Percentiles rank a stretch among this genome's conserved stretches.
Conservation (phyloP, 371 early-diverging fungal species). For the Mucor plumbeus region DNA sequence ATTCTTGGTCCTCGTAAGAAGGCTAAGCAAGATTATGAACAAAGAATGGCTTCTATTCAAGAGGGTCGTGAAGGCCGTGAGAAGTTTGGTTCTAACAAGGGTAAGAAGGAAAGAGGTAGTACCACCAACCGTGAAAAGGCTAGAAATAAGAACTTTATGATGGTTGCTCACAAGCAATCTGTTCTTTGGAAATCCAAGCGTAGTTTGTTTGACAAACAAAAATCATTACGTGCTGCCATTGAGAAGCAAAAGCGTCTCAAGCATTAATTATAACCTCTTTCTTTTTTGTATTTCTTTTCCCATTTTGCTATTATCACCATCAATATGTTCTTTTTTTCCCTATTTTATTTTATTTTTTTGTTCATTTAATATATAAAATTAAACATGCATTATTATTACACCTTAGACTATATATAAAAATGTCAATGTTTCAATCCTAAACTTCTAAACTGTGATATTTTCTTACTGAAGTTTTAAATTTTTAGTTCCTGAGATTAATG, state of each 20-base stretch:
- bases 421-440: background rate
- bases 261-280: slow-evolving; percentile 37
- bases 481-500: no score
- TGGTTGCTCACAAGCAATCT: slow-evolving; percentile 91
- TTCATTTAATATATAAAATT: slow-evolving; percentile 7
- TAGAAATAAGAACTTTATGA: slow-evolving; percentile 92
- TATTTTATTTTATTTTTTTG: background rate
- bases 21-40: slow-evolving; percentile 90
- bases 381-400: slow-evolving; percentile 16
- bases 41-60: slow-evolving; percentile 83
- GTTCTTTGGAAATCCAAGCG: slow-evolving; percentile 84
- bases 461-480: no score
- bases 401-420: background rate
- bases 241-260: slow-evolving; percentile 68
- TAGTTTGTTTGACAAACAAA: slow-evolving; percentile 84
- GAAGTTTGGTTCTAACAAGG: slow-evolving; percentile 90
- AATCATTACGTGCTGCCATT: slow-evolving; percentile 68
- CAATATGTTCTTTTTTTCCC: background rate
- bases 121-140: slow-evolving; percentile 92
- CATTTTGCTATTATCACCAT: slow-evolving; percentile 7
- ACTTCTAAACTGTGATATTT: no score
- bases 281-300: slow-evolving; percentile 9
- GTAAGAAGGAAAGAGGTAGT: slow-evolving; percentile 78
- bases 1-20: slow-evolving; percentile 88
- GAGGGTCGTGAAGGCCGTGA: slow-evolving; percentile 90